phyloP scores from a whole-genome alignment of 257 asterid genomes.

The Nicotiana paniculata region DNA sequence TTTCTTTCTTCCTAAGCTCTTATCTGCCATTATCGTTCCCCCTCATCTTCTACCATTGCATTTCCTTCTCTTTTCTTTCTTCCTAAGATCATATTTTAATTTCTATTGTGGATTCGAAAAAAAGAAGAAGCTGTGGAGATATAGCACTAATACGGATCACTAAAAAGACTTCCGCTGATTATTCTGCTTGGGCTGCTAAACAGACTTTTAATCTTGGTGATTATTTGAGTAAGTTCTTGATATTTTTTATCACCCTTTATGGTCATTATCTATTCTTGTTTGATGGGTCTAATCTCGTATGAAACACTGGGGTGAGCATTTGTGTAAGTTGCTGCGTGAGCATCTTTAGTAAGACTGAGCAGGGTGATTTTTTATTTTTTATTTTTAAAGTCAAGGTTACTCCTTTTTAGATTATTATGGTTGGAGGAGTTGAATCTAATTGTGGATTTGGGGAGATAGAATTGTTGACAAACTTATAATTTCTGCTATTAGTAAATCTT shows the following conservation, averaged over 20 bases:
- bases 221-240: conserved; percentile 46
- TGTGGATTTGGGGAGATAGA: neutral
- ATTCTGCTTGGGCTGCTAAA: conserved; percentile 59
- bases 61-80: no score
- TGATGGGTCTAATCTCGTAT: neutral
- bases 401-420: neutral
- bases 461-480: neutral
- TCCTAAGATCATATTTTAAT: no score
- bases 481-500: neutral
- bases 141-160: conserved; percentile 3
- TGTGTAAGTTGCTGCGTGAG: no score
- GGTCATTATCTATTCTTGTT: neutral
- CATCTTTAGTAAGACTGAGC: neutral
- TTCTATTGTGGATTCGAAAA: no score
- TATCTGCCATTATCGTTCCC: no score
- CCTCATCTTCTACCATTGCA: no score
- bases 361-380: neutral
- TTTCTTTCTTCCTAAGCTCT: no score
- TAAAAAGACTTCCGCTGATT: conserved; percentile 44
- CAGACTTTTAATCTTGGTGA: conserved; percentile 80
- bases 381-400: neutral
- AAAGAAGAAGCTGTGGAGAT: no score
- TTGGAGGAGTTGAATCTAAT: neutral
- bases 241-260: neutral
- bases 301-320: neutral